Evolutionary conservation across 2,329 filamentous ascomycete genomes (phyloP).

Genomic region (Trichophyton simii): DNA sequence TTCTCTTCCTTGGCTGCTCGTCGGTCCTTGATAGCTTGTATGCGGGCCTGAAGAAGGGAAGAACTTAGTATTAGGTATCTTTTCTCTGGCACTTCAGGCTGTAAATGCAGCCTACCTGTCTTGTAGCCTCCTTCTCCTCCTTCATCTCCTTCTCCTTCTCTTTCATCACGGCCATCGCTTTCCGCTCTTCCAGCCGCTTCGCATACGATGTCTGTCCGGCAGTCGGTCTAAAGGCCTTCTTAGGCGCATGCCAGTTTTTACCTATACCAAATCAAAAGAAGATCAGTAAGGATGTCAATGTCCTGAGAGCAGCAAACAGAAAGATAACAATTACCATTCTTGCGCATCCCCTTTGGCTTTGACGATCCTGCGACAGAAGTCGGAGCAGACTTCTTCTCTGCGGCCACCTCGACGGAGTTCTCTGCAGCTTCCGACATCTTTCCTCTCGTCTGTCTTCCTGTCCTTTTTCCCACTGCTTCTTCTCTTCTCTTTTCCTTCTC

Average conservation of each 20-base stretch:
- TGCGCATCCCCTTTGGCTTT: constrained; percentile 54
- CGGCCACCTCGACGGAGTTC: background rate
- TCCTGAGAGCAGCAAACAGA: background rate
- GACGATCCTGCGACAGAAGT: constrained; percentile 6
- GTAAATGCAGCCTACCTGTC: constrained; percentile 46
- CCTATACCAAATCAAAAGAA: constrained; percentile 41
- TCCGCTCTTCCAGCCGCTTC: constrained; percentile 59
- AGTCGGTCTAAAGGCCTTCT: constrained; percentile 72
- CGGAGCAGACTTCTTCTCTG: constrained; percentile 8
- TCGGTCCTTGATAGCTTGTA: constrained; percentile 72
- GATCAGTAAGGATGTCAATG: background rate
- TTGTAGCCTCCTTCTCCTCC: constrained; percentile 82
- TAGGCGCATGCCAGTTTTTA: constrained; percentile 83
- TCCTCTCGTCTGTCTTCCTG: background rate
- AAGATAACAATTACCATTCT: constrained; percentile 54
- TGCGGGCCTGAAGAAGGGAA: constrained; percentile 45
- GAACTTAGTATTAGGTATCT: background rate
- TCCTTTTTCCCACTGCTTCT: background rate
- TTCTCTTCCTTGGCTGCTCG: constrained; percentile 83
- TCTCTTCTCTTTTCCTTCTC: background rate
- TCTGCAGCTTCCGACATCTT: background rate
- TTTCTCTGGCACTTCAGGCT: background rate
- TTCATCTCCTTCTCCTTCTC: constrained; percentile 92
- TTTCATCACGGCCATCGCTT: constrained; percentile 63
- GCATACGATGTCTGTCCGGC: constrained; percentile 67